A percentile compares a stretch with the other conserved stretches of the same genome.
Evolutionary conservation across 75 land plant genomes (phyloP).

Genomic region (Pinus taeda): DNA sequence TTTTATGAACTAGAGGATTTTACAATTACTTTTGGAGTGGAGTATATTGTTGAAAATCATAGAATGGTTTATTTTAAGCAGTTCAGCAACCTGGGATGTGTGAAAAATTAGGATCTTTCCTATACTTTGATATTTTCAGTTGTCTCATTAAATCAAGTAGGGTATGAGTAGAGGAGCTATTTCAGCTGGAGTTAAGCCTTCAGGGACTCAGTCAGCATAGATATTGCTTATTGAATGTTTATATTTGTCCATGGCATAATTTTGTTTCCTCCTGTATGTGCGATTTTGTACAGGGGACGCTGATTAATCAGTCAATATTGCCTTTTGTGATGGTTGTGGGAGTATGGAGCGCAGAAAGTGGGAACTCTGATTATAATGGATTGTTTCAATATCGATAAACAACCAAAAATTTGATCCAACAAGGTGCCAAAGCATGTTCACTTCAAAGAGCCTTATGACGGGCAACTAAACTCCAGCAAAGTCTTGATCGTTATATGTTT

Average conservation of each 20-base stretch:
- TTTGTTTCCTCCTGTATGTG: slow-evolving; percentile 11
- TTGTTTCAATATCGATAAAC: too few species aligned
- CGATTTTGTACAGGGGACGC: slow-evolving; percentile 21
- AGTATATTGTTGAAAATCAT: background rate
- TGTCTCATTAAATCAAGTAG: background rate
- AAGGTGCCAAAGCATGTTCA: slow-evolving; percentile 6
- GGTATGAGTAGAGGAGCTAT: slow-evolving; percentile 4
- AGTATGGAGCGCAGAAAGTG: too few species aligned
- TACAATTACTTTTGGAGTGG: slow-evolving; percentile 3
- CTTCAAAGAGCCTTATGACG: background rate
- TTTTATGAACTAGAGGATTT: slow-evolving; percentile 2
- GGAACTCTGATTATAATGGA: too few species aligned
- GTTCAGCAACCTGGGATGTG: slow-evolving; percentile 1
- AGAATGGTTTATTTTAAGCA: background rate
- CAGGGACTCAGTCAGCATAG: slow-evolving; percentile 10
- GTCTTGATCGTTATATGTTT: background rate
- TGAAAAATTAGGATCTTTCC: background rate
- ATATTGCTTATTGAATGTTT: slow-evolving; percentile 9
- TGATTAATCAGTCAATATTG: slow-evolving; percentile 14
- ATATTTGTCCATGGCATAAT: slow-evolving; percentile 10
- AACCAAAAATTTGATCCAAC: too few species aligned
- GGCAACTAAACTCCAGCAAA: background rate
- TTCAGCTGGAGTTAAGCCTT: slow-evolving; percentile 9
- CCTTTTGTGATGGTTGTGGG: too few species aligned
- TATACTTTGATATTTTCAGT: background rate